phyloP scores from a whole-genome alignment of 2,329 filamentous ascomycete species.

The Aspergillus felis region DNA sequence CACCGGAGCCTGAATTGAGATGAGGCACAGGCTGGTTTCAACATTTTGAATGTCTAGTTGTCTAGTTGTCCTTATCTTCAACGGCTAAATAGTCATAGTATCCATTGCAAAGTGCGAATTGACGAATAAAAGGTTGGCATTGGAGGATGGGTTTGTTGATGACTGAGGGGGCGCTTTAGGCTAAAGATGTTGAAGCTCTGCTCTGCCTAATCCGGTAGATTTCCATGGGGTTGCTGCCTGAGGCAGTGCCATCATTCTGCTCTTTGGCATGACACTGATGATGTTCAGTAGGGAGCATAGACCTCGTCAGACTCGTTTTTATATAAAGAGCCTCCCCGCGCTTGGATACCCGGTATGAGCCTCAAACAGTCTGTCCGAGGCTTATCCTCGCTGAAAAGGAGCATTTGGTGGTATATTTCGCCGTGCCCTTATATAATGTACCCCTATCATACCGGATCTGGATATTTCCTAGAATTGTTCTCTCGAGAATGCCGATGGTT shows the following conservation, averaged over 20 bases:
- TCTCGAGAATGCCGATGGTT: neutral
- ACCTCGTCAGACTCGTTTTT: too few relatives aligned
- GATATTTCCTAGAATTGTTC: neutral
- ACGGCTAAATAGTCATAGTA: neutral
- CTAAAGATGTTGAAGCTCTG: neutral
- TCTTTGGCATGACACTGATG: neutral
- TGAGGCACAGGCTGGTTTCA: neutral
- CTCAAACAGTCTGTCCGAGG: neutral
- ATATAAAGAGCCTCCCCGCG: too few relatives aligned
- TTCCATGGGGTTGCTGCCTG: neutral
- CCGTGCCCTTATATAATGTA: too few relatives aligned
- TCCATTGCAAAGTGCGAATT: neutral
- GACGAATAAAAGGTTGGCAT: neutral
- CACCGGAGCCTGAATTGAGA: neutral
- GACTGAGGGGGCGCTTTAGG: neutral
- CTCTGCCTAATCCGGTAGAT: conserved; percentile 3
- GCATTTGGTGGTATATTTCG: neutral
- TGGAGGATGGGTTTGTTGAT: neutral
- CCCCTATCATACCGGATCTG: too few relatives aligned
- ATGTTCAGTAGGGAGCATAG: too few relatives aligned
- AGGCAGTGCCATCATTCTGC: neutral
- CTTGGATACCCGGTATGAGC: neutral
- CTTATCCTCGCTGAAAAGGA: neutral
- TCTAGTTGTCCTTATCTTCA: neutral
- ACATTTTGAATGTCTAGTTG: neutral